Evolutionary conservation across 805 yeast genomes (phyloP).

Genomic region (Zygosaccharomyces lentus): DNA sequence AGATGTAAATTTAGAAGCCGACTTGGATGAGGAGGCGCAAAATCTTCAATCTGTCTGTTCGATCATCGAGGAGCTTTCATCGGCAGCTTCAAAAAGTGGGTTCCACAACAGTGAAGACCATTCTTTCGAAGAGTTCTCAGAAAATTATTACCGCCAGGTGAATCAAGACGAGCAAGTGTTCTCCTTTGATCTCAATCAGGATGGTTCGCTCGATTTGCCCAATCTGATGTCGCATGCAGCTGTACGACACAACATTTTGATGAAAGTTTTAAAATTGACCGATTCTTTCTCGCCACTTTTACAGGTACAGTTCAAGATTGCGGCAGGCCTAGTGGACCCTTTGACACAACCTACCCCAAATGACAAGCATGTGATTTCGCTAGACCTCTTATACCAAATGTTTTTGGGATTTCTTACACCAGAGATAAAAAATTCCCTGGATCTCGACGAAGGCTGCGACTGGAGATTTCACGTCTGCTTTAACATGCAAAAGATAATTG

Average conservation of each 20-base stretch:
- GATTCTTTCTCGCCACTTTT: conserved; percentile 21
- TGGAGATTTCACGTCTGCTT: conserved; percentile 28
- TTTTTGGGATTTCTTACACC: conserved; percentile 42
- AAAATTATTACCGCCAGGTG: conserved; percentile 8
- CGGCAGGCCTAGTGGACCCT: conserved; percentile 52
- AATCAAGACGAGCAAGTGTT: conserved; percentile 16
- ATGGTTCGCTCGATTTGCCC: conserved; percentile 18
- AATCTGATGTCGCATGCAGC: conserved; percentile 24
- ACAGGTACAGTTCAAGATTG: conserved; percentile 22
- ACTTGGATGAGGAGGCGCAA: neutral
- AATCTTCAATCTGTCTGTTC: neutral
- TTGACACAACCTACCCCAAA: conserved; percentile 64
- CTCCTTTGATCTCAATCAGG: conserved; percentile 23
- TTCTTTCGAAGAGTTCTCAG: neutral
- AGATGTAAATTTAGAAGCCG: neutral
- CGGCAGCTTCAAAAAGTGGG: neutral
- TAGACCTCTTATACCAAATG: conserved; percentile 51
- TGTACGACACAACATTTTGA: conserved; percentile 25
- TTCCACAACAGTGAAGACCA: conserved; percentile 1
- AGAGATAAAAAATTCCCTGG: conserved; percentile 14
- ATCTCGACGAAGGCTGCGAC: conserved; percentile 13
- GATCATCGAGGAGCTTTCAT: conserved; percentile 1
- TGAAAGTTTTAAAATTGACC: conserved; percentile 17
- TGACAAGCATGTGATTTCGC: conserved; percentile 49
- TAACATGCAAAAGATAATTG: conserved; percentile 31